Evolutionary conservation across 2,329 filamentous ascomycete species (phyloP).

Genomic region (Emergomyces africanus): DNA sequence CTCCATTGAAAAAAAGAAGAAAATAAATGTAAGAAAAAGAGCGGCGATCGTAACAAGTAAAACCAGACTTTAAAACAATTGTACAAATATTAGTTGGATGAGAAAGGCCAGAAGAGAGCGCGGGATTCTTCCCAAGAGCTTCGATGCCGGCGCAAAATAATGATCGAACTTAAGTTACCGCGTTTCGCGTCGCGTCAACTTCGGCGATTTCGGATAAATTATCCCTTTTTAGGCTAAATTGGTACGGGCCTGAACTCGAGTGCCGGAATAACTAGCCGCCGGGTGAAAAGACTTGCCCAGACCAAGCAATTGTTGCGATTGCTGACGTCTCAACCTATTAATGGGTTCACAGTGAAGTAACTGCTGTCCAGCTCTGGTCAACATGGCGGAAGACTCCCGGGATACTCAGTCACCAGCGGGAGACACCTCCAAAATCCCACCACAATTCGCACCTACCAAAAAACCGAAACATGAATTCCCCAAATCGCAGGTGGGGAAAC

Average conservation of each 20-base stretch:
- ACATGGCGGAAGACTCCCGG: constrained; percentile 11
- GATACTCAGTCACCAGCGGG: constrained; percentile 4
- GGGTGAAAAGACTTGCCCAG: neutral
- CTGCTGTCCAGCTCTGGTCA: neutral
- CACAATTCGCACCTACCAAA: constrained; percentile 12
- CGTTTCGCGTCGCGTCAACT: constrained; percentile 2
- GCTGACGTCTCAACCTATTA: too few relatives aligned
- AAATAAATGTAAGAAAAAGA: neutral
- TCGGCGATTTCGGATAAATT: neutral
- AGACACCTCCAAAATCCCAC: neutral
- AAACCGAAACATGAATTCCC: constrained; percentile 31
- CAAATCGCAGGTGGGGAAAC: constrained; percentile 34
- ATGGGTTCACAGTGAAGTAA: neutral
- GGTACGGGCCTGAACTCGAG: neutral
- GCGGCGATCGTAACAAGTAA: neutral
- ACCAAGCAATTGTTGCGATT: neutral
- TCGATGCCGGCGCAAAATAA: neutral
- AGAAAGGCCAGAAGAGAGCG: neutral
- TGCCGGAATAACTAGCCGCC: neutral
- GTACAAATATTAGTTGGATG: neutral
- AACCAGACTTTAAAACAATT: neutral
- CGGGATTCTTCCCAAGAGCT: neutral
- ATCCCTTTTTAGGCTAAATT: neutral
- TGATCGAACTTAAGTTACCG: neutral
- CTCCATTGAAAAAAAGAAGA: neutral